Evolutionary conservation across 177 flowering plant species (phyloP).

Genomic region (Vitis hybrid): DNA sequence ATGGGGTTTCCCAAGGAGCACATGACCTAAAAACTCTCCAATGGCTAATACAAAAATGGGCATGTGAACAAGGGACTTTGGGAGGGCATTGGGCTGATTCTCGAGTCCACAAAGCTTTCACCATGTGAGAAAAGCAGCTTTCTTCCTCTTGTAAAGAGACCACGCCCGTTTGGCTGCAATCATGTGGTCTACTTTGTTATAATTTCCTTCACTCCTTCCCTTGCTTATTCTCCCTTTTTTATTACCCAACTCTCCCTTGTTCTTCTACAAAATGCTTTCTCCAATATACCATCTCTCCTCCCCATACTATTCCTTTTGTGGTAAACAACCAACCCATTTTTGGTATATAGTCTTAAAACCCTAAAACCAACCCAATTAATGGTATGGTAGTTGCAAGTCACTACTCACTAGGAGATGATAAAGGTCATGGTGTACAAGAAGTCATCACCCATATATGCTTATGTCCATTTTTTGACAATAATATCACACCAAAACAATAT

Average conservation of each 20-base stretch:
- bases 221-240: not conserved
- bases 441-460: too few relatives aligned
- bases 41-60: not conserved
- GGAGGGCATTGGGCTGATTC: slow-evolving; percentile 20
- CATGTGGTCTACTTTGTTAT: slow-evolving; percentile 55
- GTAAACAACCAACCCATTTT: too few relatives aligned
- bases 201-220: slow-evolving; percentile 30
- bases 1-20: slow-evolving; percentile 21
- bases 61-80: slow-evolving; percentile 11
- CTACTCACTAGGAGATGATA: too few relatives aligned
- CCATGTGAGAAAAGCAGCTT: slow-evolving; percentile 71
- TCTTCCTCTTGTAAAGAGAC: slow-evolving; percentile 45
- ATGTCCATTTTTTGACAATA: too few relatives aligned
- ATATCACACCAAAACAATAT: too few relatives aligned
- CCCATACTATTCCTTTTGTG: not conserved
- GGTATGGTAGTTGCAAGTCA: too few relatives aligned
- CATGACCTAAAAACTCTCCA: slow-evolving; percentile 17
- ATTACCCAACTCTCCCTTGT: slow-evolving; percentile 9
- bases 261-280: slow-evolving; percentile 4
- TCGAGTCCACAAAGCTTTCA: slow-evolving; percentile 25
- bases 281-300: not conserved
- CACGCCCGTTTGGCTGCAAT: slow-evolving; percentile 78
- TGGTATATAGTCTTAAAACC: too few relatives aligned
- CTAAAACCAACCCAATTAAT: too few relatives aligned
- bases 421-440: too few relatives aligned